These are phyloP conservation scores for Malassezia nana DNA, from an alignment of 1,284 basidiomycete species.

Conservation along the genomic window DNA sequence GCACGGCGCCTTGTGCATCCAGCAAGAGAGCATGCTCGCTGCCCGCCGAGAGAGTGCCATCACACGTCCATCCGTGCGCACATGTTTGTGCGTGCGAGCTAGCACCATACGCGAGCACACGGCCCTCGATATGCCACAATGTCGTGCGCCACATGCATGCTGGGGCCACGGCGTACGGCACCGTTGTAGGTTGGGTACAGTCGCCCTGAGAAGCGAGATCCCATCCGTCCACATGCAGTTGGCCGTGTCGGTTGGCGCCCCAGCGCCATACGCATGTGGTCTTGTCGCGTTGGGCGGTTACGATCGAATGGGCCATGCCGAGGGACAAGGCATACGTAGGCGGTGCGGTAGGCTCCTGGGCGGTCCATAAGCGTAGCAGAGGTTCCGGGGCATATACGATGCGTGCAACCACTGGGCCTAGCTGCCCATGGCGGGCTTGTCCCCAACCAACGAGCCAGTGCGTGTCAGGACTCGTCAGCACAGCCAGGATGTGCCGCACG, in stretches of 20 bases:
- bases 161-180: neutral
- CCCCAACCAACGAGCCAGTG: constrained; percentile 14
- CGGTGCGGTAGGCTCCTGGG: neutral
- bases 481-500: constrained; percentile 12
- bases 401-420: neutral
- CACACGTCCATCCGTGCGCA: neutral
- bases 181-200: neutral
- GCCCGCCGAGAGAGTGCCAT: neutral
- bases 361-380: neutral
- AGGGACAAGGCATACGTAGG: neutral
- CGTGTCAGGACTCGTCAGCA: neutral
- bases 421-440: constrained; percentile 16
- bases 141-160: constrained; percentile 14
- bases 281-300: neutral
- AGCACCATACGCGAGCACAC: neutral
- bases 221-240: neutral
- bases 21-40: constrained; percentile 11
- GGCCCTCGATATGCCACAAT: neutral
- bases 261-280: neutral
- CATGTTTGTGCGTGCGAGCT: constrained; percentile 3
- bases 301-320: constrained; percentile 12
- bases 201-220: neutral
- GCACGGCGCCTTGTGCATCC: neutral
- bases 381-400: neutral
- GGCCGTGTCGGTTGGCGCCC: constrained; percentile 2